These are phyloP conservation scores for Hymenoscyphus linearis DNA, from an alignment of 2,329 filamentous ascomycete species.

Conservation along the genomic window DNA sequence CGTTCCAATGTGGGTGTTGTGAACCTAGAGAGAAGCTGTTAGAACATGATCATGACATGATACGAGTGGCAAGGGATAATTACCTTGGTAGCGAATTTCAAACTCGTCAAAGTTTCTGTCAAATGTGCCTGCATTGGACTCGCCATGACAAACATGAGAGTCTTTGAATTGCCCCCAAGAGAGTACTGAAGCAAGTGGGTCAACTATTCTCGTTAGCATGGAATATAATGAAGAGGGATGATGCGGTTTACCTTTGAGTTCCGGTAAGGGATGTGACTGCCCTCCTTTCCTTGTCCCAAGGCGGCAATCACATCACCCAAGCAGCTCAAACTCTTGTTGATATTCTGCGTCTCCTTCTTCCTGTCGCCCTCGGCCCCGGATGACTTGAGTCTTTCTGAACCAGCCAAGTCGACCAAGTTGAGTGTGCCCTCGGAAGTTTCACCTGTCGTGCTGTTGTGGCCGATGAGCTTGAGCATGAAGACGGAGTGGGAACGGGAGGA, in stretches of 20 bases:
- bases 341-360: constrained; percentile 91
- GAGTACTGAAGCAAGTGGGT: constrained; percentile 95
- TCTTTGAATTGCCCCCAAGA: constrained; percentile 91
- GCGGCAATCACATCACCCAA: constrained; percentile 92
- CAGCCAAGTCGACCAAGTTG: constrained; percentile 92
- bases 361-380: constrained; percentile 81
- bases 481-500: constrained; percentile 94
- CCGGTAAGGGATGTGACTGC: constrained; percentile 81
- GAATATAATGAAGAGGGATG: background rate
- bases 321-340: constrained; percentile 91
- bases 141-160: constrained; percentile 99
- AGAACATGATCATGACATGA: background rate
- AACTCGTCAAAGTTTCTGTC: constrained; percentile 86
- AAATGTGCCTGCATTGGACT: constrained; percentile 86
- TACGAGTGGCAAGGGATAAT: background rate
- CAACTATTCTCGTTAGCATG: constrained; percentile 45
- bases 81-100: constrained; percentile 94
- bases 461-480: constrained; percentile 78
- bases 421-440: constrained; percentile 88
- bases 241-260: constrained; percentile 70
- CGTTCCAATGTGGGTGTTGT: constrained; percentile 88
- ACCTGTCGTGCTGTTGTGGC: constrained; percentile 65
- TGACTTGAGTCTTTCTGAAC: constrained; percentile 84
- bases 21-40: constrained; percentile 50
- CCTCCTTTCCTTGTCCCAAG: constrained; percentile 74